Base-by-base conservation (phyloP, 768 basidiomycete species). In the Mycena capillaripes region DNA sequence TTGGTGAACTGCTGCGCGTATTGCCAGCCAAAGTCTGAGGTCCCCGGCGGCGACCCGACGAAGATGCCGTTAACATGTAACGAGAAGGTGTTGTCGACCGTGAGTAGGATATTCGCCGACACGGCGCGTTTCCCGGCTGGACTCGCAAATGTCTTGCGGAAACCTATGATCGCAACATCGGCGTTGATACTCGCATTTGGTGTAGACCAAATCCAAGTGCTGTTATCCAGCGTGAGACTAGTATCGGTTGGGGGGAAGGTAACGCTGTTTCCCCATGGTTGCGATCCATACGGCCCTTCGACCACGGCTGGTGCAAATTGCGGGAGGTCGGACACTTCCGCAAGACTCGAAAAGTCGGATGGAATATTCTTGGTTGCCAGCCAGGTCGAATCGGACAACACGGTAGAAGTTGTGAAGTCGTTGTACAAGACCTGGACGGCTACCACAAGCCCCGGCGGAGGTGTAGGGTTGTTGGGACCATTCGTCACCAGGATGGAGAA, bases 151-250 rank as follows among this genome's bases (percentile, higher is more conserved):
- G 66, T 68, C 34, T 38, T 55, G 27, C 71, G 71, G 25, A 72
- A 72, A 27, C 66, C 71, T 10, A 72, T 60, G 2, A 3, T 61
- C 25, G 61, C 66, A 6, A 38, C 50, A 1, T 59, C 27, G 2
- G 71, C 71, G 8, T 2, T 29, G 7, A 23, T 25, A 16, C 4
- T 9, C 17, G 60, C 59, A 29, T 68, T 55, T 11, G 57, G 3
- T 1, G 60, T 50, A 4, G 71, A 68, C 71, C 71, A 72, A 40
- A 72, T 66, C 71, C 66, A 73, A 0, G 25, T 58, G 44, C 71
- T 63, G 27, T 40, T 40, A 4, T 53, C 10, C 8, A 73, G 60
- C 21, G 30, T 63, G 4, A 42, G 46, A 27, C 14, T 29, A 12
- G 29, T 36, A 27, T 48, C 56, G n/a, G 42, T 34, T 10, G 34